Conservation (phyloP, 2,329 filamentous ascomycete species). For the Mollisia scopiformis region DNA sequence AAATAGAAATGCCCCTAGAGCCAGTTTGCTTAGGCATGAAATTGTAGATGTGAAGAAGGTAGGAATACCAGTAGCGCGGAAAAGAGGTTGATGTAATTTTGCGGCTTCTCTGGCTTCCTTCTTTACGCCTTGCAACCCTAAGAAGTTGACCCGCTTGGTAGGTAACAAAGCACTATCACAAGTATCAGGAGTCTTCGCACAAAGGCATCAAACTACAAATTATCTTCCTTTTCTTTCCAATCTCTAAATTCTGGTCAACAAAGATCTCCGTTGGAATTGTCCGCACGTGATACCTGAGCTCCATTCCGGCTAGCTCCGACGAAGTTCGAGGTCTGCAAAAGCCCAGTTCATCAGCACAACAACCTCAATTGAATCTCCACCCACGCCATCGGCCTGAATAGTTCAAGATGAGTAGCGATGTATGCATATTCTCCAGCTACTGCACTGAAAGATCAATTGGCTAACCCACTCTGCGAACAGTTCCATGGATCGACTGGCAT, state of each 20-base stretch:
- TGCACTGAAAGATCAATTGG: not conserved
- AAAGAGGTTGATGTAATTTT: too few species aligned
- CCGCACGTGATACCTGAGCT: not conserved
- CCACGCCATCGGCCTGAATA: not conserved
- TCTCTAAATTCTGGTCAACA: not conserved
- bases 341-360: not conserved
- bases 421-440: slow-evolving; percentile 18
- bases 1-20: too few species aligned
- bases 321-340: not conserved
- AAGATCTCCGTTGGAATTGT: not conserved
- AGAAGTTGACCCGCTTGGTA: too few species aligned
- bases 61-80: too few species aligned
- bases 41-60: too few species aligned
- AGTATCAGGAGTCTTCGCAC: too few species aligned
- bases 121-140: too few species aligned
- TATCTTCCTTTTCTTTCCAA: too few species aligned
- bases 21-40: too few species aligned
- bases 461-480: slow-evolving; percentile 12
- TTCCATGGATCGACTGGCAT: slow-evolving; percentile 25
- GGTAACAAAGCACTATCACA: too few species aligned
- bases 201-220: too few species aligned
- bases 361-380: slow-evolving; percentile 21
- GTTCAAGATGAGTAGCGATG: slow-evolving; percentile 21
- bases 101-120: too few species aligned
- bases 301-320: not conserved